These are phyloP conservation scores for Trichopus zeylanicus DNA, from an alignment of 116 monocot species.

Conservation along the genomic window DNA sequence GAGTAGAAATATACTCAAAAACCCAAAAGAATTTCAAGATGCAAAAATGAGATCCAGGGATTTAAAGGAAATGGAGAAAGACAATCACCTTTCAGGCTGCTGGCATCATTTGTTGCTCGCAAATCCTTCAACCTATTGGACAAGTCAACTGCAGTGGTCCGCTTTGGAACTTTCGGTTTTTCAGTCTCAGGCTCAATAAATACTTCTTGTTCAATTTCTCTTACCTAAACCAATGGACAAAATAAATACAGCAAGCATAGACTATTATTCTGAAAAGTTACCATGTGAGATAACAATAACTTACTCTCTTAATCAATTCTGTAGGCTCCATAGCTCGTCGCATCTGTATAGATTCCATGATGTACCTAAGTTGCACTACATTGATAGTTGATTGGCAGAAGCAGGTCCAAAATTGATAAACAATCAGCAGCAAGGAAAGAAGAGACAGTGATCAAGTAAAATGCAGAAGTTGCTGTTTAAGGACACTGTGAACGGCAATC, in stretches of 20 bases:
- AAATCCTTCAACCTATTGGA: constrained; percentile 81
- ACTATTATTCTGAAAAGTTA: neutral
- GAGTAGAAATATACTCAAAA: neutral
- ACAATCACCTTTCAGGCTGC: constrained; percentile 64
- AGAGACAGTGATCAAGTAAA: too few relatives aligned
- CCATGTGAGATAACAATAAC: neutral
- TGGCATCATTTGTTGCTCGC: constrained; percentile 69
- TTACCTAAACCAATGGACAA: constrained; percentile 44
- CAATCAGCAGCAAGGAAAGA: neutral
- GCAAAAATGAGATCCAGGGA: neutral
- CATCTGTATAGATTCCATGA: constrained; percentile 70
- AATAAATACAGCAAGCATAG: neutral
- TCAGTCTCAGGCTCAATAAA: constrained; percentile 29
- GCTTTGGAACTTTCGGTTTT: constrained; percentile 36
- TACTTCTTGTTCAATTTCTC: constrained; percentile 72
- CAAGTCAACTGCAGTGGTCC: constrained; percentile 76
- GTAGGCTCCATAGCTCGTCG: constrained; percentile 69
- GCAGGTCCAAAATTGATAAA: too few relatives aligned
- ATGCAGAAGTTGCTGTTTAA: too few relatives aligned
- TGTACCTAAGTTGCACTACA: constrained; percentile 49
- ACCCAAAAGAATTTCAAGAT: neutral
- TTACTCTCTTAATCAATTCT: constrained; percentile 84
- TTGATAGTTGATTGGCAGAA: neutral
- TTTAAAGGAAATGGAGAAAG: neutral
- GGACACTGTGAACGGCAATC: too few relatives aligned